A percentile compares a stretch with the other conserved stretches of the same genome.
phyloP scores from a whole-genome alignment of 1,139 yeast genomes.

The Wickerhamiella infanticola region DNA sequence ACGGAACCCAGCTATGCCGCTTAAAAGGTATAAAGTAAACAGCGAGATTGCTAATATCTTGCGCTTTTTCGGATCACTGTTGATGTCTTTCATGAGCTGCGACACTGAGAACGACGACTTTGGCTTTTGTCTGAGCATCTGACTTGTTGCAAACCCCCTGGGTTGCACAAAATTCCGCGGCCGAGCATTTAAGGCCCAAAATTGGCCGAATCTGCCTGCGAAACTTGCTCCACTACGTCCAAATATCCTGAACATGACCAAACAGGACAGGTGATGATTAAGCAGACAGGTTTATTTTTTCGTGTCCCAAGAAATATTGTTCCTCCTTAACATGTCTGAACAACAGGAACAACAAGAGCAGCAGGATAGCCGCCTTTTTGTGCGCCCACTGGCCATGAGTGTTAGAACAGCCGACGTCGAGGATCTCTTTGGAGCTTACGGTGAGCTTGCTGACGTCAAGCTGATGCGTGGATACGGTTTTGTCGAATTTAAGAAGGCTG shows the following conservation, averaged over 20 bases:
- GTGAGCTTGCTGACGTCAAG: slow-evolving; percentile 13
- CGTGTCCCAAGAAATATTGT: not conserved
- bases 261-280: not conserved
- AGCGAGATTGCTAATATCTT: slow-evolving; percentile 9
- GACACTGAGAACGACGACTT: not conserved
- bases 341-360: not conserved
- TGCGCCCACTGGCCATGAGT: slow-evolving; percentile 14
- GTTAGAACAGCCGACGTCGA: slow-evolving; percentile 13
- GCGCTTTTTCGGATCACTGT: slow-evolving; percentile 14
- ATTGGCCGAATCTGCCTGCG: too few relatives aligned
- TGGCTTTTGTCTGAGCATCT: too few relatives aligned
- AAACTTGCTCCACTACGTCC: not conserved
- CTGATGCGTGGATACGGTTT: slow-evolving; percentile 15
- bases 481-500: slow-evolving; percentile 16
- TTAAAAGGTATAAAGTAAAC: slow-evolving; percentile 17
- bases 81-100: slow-evolving; percentile 6
- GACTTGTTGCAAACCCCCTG: too few relatives aligned
- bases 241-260: not conserved
- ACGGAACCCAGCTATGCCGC: slow-evolving; percentile 20
- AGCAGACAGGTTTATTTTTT: not conserved
- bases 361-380: slow-evolving; percentile 12
- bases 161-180: too few relatives aligned
- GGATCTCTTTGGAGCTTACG: slow-evolving; percentile 12
- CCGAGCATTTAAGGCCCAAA: too few relatives aligned
- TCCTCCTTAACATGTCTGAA: not conserved